Conservation (phyloP, 2,329 filamentous ascomycete species). For the Aspergillus latus region DNA sequence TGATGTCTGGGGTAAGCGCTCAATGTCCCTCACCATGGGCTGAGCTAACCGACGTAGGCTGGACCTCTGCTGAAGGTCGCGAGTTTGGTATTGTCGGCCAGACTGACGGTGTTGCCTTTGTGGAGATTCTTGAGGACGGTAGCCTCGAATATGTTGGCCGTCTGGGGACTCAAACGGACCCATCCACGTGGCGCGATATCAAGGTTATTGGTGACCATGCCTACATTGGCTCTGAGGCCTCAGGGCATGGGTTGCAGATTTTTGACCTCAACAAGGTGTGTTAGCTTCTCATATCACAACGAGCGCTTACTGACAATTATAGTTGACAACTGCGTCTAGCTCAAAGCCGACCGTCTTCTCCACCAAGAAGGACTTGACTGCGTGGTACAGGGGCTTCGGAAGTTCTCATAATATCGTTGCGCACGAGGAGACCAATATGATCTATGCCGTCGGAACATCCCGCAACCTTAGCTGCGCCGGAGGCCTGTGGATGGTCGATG, state of each 20-base stretch:
- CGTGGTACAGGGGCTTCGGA: constrained; percentile 21
- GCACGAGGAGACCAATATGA: constrained; percentile 20
- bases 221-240: constrained; percentile 21
- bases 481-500: constrained; percentile 23
- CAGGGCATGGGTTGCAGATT: constrained; percentile 20
- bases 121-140: constrained; percentile 19
- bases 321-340: constrained; percentile 2
- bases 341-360: constrained; percentile 15
- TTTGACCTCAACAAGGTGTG: constrained; percentile 23
- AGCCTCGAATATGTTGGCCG: constrained; percentile 21
- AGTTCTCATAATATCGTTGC: constrained; percentile 24
- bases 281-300: not conserved
- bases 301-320: not conserved
- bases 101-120: constrained; percentile 21
- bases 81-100: constrained; percentile 23
- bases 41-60: constrained; percentile 12
- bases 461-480: constrained; percentile 18
- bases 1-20: constrained; percentile 20
- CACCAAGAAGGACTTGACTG: constrained; percentile 12
- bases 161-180: constrained; percentile 18
- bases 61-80: constrained; percentile 19
- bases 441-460: constrained; percentile 20
- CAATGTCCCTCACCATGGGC: not conserved
- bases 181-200: constrained; percentile 19
- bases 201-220: constrained; percentile 21